Conservation (phyloP, 805 yeast genomes). For the Schizosaccharomyces cryophilus region DNA sequence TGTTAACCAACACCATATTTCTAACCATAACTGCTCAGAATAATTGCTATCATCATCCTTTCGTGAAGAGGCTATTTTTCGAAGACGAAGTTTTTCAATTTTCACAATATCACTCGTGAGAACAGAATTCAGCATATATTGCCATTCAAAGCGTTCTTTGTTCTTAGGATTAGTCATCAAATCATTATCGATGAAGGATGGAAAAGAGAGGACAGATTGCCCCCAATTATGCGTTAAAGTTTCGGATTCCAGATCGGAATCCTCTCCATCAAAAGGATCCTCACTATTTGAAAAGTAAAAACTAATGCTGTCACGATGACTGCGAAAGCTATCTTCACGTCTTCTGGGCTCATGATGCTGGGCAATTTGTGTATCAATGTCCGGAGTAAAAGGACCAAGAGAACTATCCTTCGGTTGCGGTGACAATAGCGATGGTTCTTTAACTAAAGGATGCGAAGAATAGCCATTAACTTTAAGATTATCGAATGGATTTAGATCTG, state of each 20-base stretch:
- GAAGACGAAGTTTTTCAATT: conserved; percentile 51
- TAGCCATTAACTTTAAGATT: too few relatives aligned
- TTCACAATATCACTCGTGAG: conserved; percentile 85
- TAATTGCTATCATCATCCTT: background rate
- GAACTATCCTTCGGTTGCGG: too few relatives aligned
- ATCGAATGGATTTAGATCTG: too few relatives aligned
- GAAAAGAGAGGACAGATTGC: background rate
- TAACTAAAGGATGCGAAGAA: too few relatives aligned
- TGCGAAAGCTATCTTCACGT: background rate
- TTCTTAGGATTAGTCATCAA: conserved; percentile 10
- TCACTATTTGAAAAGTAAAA: background rate
- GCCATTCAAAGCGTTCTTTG: conserved; percentile 80
- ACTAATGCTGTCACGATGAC: background rate
- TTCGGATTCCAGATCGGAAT: background rate
- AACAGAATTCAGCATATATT: conserved; percentile 70
- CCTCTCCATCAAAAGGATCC: background rate
- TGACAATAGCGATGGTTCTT: too few relatives aligned
- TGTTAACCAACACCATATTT: background rate
- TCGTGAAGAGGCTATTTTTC: background rate
- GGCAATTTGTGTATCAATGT: too few relatives aligned
- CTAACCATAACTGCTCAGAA: background rate
- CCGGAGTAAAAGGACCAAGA: too few relatives aligned
- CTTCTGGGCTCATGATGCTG: too few relatives aligned
- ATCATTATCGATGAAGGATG: background rate
- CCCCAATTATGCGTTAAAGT: background rate